Base-by-base conservation (phyloP, 306 rosid species). In the Inga leiocalycina region DNA sequence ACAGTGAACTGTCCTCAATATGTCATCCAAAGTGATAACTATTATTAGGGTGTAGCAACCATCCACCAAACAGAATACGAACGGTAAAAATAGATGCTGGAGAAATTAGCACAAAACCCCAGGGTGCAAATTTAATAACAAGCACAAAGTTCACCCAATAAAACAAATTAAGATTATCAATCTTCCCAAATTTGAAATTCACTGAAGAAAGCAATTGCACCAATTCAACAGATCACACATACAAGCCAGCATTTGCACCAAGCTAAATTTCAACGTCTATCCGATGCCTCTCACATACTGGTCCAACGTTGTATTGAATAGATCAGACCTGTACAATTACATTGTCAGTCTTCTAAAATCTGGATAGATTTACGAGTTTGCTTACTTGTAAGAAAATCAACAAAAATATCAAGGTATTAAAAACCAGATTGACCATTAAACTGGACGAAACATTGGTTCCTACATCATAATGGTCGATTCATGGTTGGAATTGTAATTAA, bases 231-330 rank as follows among this genome's bases (percentile, higher is more conserved):
- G n/a, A n/a, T 22, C 35, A 71, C 6, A 22, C 57, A 22, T 46
- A 46, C 59, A 5, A 17, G 41, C 59, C 22, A 72, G 27, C 59
- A 45, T 71, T 15, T 20, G 44, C 51, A 49, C 54, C 54, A 49
- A 82, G 44, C 79, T 44, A 72, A 76, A 24, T 46, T 46, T 46
- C 83, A 83, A 56, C 91, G 76, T 82, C 88, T 91, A 95, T 2
- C 91, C 92, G 77, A 95, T 92, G 88, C 92, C 94, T 85, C 97
- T 92, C 45, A 90, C 93, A 88, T 95, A 92, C 79, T 95, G 98
- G 89, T 93, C 97, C 79, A 95, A 92, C 17, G 91, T 85, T 71
- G 98, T 95, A 88, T 91, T 90, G 92, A 95, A 95, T 71, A 93
- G 91, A 88, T 93, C 95, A 76, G 88, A 91, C 91, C 98, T 95